Percentiles rank a stretch among this genome's conserved stretches.
Conservation (phyloP, 257 asterid species). For the Mitragyna speciosa region DNA sequence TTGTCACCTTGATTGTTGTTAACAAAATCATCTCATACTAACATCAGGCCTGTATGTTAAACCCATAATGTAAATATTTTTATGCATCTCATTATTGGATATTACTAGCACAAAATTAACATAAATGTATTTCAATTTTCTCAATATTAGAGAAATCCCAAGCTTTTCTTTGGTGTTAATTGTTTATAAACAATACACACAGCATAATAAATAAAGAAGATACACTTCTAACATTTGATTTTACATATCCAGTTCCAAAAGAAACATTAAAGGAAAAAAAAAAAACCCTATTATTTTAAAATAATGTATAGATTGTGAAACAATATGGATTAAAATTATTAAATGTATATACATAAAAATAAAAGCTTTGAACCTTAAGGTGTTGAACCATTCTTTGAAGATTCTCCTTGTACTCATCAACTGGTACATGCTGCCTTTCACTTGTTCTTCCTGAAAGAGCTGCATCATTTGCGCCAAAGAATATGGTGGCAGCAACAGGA, state of each 20-base stretch:
- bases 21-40: neutral
- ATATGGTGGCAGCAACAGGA: constrained; percentile 69
- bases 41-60: neutral
- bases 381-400: constrained; percentile 64
- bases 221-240: neutral
- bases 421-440: constrained; percentile 79
- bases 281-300: neutral
- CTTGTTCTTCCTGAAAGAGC: constrained; percentile 71
- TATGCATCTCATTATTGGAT: neutral
- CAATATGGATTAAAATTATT: neutral
- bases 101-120: neutral
- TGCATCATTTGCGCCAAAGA: constrained; percentile 95
- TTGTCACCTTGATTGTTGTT: neutral
- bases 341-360: neutral
- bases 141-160: neutral
- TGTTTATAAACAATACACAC: neutral
- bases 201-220: neutral
- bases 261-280: neutral
- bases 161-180: neutral
- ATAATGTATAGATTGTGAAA: neutral
- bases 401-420: constrained; percentile 83
- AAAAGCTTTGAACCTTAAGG: constrained; percentile 52
- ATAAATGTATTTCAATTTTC: neutral
- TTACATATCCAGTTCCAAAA: neutral
- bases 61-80: neutral